A percentile compares a stretch with the other conserved stretches of the same genome.
These are phyloP conservation scores for Nakazawaea holstii DNA, from an alignment of 805 yeast species.

Conservation along the genomic window DNA sequence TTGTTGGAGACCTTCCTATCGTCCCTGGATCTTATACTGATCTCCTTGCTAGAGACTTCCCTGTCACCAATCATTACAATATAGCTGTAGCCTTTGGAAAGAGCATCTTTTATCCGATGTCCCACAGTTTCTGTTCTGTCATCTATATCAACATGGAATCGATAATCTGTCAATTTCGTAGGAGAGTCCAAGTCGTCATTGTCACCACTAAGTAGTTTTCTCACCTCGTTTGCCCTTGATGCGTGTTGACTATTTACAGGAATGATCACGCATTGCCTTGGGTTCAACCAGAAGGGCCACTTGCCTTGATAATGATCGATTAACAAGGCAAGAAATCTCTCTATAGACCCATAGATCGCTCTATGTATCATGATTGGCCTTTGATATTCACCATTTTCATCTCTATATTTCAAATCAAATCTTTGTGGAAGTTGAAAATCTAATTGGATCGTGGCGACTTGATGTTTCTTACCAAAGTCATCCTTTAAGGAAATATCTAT, in stretches of 20 bases:
- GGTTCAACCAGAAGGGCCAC: slow-evolving; percentile 98
- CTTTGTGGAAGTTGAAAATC: slow-evolving; percentile 92
- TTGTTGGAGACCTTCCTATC: slow-evolving; percentile 39
- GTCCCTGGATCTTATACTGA: slow-evolving; percentile 60
- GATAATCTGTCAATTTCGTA: slow-evolving; percentile 50
- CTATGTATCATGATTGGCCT: slow-evolving; percentile 94
- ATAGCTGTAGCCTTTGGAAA: slow-evolving; percentile 67
- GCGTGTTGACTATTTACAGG: slow-evolving; percentile 68
- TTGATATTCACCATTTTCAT: slow-evolving; percentile 42
- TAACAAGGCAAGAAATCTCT: slow-evolving; percentile 84
- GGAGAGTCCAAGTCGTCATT: slow-evolving; percentile 29
- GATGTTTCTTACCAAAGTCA: slow-evolving; percentile 76
- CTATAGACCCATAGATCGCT: slow-evolving; percentile 93
- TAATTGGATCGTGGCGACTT: slow-evolving; percentile 91
- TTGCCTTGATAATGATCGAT: slow-evolving; percentile 87
- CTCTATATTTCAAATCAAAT: slow-evolving; percentile 67
- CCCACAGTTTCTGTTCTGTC: slow-evolving; percentile 74
- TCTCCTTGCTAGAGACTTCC: slow-evolving; percentile 55
- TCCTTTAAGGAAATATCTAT: slow-evolving; percentile 84
- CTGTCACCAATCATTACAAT: slow-evolving; percentile 84
- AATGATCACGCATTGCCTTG: slow-evolving; percentile 80
- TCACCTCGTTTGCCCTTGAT: slow-evolving; percentile 47
- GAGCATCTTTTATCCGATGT: slow-evolving; percentile 73
- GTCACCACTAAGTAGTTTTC: slow-evolving; percentile 43
- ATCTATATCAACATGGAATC: slow-evolving; percentile 75